These are phyloP conservation scores for Trifolium pratense DNA, from an alignment of 306 rosid genomes.

Conservation along the genomic window DNA sequence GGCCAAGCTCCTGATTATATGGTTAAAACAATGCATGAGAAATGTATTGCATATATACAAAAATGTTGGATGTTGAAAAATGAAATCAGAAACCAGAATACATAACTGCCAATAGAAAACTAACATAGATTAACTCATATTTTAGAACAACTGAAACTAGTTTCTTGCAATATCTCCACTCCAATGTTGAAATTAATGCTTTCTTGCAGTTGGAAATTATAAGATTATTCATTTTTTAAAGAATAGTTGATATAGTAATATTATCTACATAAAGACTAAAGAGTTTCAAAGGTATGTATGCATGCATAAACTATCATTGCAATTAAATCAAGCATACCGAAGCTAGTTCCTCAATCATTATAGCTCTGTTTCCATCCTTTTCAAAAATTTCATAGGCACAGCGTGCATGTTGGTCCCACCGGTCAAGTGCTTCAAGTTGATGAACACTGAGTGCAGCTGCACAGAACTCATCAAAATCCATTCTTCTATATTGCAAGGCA, in stretches of 20 bases:
- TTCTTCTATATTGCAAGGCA: conserved; percentile 83
- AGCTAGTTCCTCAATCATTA: conserved; percentile 89
- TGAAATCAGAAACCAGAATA: neutral
- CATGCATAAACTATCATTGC: conserved; percentile 1
- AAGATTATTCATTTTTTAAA: neutral
- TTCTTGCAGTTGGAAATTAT: neutral
- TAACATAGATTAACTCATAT: neutral
- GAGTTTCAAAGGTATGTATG: conserved; percentile 24
- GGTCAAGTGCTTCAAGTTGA: conserved; percentile 81
- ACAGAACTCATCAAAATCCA: conserved; percentile 91
- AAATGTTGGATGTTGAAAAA: neutral
- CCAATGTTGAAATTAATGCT: conserved; percentile 21
- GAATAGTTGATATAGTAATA: neutral
- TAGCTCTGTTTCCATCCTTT: conserved; percentile 83
- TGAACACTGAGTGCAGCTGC: conserved; percentile 84
- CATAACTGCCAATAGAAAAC: neutral
- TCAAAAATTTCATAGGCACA: conserved; percentile 83
- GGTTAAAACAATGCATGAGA: conserved; percentile 46
- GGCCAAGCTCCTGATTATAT: conserved; percentile 82
- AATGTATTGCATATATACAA: conserved; percentile 17
- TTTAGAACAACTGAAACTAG: conserved; percentile 11
- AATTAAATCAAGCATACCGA: conserved; percentile 64
- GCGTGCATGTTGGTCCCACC: conserved; percentile 93
- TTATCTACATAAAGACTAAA: conserved; percentile 1
- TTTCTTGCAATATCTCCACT: conserved; percentile 23